phyloP scores from a whole-genome alignment of 257 asterid species.

The Solanum chiquidenum region DNA sequence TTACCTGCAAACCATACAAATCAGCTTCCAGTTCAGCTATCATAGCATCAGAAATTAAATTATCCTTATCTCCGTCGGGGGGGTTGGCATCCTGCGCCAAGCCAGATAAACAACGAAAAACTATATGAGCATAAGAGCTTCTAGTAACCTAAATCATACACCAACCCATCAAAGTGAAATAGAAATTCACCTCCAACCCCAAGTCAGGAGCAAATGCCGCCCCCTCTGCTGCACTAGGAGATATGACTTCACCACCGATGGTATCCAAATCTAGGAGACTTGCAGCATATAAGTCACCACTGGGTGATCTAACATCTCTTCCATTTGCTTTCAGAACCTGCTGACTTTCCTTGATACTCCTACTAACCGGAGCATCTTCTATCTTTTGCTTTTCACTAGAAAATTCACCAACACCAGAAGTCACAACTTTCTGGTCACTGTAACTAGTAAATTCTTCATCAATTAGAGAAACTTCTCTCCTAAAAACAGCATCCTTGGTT shows the following conservation, averaged over 20 bases:
- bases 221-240: slow-evolving; percentile 22
- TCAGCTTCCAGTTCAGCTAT: slow-evolving; percentile 81
- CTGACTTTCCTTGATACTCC: slow-evolving; percentile 5
- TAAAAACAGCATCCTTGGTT: slow-evolving; percentile 8
- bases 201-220: slow-evolving; percentile 22
- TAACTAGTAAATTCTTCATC: slow-evolving; percentile 32
- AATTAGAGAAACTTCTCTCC: slow-evolving; percentile 31
- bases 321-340: slow-evolving; percentile 15
- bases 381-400: slow-evolving; percentile 14
- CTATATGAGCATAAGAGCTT: neutral
- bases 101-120: slow-evolving; percentile 6
- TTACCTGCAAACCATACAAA: slow-evolving; percentile 71
- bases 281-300: slow-evolving; percentile 10
- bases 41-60: slow-evolving; percentile 57
- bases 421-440: slow-evolving; percentile 12
- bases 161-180: neutral
- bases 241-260: slow-evolving; percentile 7
- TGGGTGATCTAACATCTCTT: slow-evolving; percentile 15
- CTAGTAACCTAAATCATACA: neutral
- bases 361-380: slow-evolving; percentile 3
- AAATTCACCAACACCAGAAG: slow-evolving; percentile 9
- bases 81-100: slow-evolving; percentile 37
- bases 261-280: slow-evolving; percentile 13
- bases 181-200: slow-evolving; percentile 32
- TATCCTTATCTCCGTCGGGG: slow-evolving; percentile 16